phyloP scores from a whole-genome alignment of 176 grass and related monocot species.

The Themeda triandra region DNA sequence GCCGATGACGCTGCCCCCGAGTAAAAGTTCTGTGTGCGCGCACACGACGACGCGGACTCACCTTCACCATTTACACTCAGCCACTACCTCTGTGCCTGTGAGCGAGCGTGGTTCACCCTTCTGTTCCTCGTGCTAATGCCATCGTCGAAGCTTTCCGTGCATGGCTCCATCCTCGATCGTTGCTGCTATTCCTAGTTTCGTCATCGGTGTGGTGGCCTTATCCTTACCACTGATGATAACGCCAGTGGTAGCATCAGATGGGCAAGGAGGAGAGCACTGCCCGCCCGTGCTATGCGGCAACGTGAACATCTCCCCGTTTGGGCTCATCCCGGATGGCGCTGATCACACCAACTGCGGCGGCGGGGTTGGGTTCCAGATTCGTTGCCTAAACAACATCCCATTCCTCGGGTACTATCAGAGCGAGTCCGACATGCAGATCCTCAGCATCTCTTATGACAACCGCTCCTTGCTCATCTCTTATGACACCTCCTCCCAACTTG shows the following conservation, averaged over 20 bases:
- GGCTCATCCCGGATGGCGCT: background rate
- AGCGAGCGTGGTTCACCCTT: no score
- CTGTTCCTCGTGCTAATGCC: no score
- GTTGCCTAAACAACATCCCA: accelerated
- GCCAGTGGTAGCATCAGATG: no score
- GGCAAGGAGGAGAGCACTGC: background rate
- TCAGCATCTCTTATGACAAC: constrained; percentile 16
- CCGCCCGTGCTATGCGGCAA: background rate
- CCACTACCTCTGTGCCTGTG: no score
- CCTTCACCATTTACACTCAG: no score
- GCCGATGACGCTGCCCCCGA: no score
- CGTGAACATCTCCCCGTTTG: constrained; percentile 1
- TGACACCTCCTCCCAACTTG: background rate
- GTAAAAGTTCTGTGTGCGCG: no score
- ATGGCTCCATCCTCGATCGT: no score
- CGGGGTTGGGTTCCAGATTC: background rate
- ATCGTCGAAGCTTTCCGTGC: background rate
- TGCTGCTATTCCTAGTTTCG: background rate
- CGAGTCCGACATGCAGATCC: accelerated
- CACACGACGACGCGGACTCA: background rate
- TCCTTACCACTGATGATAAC: no score
- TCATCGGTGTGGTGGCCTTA: background rate
- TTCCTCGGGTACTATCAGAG: background rate
- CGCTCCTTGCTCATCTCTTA: background rate
- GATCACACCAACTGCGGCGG: background rate